Evolutionary conservation across 495 filamentous ascomycete species (phyloP).

Genomic region (Penicillium goetzii): DNA sequence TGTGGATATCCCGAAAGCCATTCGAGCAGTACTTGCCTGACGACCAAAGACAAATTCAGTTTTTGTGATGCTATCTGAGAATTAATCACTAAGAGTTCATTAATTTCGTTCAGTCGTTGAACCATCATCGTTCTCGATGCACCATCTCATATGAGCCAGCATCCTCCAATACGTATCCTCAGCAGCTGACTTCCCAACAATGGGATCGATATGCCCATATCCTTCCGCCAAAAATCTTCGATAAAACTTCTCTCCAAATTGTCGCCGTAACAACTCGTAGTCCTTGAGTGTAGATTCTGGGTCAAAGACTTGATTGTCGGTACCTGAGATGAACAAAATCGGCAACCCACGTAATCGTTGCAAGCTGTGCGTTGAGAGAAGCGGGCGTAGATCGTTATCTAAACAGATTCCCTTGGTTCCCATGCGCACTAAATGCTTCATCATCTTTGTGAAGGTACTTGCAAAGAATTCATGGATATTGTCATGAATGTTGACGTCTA

Average conservation of each 20-base stretch:
- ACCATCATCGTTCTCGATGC: not conserved
- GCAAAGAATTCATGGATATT: not conserved
- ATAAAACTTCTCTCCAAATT: not conserved
- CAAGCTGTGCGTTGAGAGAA: not conserved
- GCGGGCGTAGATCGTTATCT: not conserved
- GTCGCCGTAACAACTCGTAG: not conserved
- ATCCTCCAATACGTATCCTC: not conserved
- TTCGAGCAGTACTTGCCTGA: not conserved
- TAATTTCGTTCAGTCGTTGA: not conserved
- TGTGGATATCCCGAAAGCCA: not conserved
- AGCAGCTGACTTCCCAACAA: not conserved
- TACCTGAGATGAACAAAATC: not conserved
- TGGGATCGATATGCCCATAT: conserved; percentile 1
- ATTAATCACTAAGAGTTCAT: not conserved
- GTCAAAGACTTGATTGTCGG: not conserved
- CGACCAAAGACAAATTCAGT: not conserved
- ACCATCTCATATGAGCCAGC: not conserved
- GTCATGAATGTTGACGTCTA: not conserved
- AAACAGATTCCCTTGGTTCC: not conserved
- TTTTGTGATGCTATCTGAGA: not conserved
- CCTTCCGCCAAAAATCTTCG: not conserved
- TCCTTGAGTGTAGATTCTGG: not conserved
- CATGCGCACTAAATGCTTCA: not conserved
- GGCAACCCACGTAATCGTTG: not conserved
- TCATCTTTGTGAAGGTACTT: not conserved